Conservation (phyloP, 257 asterid species). For the Solanum ossicruentum region DNA sequence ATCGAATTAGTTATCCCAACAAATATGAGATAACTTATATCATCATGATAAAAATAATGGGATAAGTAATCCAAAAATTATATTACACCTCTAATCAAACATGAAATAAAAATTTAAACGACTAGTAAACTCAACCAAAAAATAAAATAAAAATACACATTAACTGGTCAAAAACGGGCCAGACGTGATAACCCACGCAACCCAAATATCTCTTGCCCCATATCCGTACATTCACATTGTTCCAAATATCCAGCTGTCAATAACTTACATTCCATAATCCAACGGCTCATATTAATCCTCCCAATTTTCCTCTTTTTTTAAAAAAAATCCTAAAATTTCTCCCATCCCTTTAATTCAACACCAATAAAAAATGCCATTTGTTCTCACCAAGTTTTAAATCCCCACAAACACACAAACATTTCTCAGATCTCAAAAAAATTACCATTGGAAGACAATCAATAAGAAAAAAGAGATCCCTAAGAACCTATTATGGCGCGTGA, state of each 20-base stretch:
- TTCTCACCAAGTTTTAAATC: background rate
- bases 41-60: too few species aligned
- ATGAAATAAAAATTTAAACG: too few species aligned
- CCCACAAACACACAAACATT: background rate
- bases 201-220: background rate
- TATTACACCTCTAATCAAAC: too few species aligned
- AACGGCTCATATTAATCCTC: background rate
- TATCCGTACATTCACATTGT: background rate
- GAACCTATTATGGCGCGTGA: constrained; percentile 32
- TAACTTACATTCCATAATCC: background rate
- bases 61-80: too few species aligned
- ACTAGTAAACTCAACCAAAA: background rate
- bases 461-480: background rate
- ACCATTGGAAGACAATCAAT: background rate
- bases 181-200: background rate
- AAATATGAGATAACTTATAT: too few species aligned
- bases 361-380: background rate
- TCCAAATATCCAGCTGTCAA: background rate
- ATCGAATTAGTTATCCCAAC: too few species aligned
- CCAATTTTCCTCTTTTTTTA: background rate
- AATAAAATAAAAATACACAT: too few species aligned
- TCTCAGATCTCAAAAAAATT: background rate
- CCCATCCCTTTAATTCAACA: background rate
- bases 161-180: background rate
- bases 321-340: background rate